These are phyloP conservation scores for Selenicereus undatus DNA, from an alignment of 148 eudicot genomes.

Conservation along the genomic window DNA sequence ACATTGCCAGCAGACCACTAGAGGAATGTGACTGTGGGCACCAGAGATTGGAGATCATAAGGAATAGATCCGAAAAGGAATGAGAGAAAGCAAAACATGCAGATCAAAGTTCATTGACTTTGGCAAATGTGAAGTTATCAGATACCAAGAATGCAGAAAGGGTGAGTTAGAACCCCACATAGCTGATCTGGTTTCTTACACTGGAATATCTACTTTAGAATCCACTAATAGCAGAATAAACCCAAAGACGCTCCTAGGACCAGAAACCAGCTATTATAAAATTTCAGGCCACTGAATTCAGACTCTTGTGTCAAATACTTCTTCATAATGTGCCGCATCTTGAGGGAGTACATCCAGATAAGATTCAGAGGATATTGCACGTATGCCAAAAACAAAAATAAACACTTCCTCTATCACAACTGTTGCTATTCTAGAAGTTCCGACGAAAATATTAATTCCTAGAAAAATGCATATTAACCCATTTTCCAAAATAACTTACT, in stretches of 20 bases:
- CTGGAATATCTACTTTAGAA: constrained; percentile 26
- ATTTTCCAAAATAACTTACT: neutral
- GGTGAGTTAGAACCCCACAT: constrained; percentile 1
- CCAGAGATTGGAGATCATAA: neutral
- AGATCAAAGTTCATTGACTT: neutral
- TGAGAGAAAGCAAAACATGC: neutral
- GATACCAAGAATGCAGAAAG: neutral
- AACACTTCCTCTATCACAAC: neutral
- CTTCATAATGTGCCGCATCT: constrained; percentile 15
- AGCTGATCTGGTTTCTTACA: constrained; percentile 8
- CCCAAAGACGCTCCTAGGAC: neutral
- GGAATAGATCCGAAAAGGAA: neutral
- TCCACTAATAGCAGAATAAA: constrained; percentile 16
- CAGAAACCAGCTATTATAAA: neutral
- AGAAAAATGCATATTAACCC: neutral
- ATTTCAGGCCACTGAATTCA: constrained; percentile 14
- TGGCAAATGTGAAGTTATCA: neutral
- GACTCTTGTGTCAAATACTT: neutral
- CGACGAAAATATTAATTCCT: neutral
- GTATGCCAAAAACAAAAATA: constrained; percentile 6
- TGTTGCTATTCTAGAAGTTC: neutral
- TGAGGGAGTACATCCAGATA: constrained; percentile 8
- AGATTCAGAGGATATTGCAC: constrained; percentile 10
- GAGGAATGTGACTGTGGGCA: constrained; percentile 1
- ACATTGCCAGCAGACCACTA: neutral